Base-by-base conservation (phyloP, 2,329 filamentous ascomycete genomes). In the Diaporthe helianthi region DNA sequence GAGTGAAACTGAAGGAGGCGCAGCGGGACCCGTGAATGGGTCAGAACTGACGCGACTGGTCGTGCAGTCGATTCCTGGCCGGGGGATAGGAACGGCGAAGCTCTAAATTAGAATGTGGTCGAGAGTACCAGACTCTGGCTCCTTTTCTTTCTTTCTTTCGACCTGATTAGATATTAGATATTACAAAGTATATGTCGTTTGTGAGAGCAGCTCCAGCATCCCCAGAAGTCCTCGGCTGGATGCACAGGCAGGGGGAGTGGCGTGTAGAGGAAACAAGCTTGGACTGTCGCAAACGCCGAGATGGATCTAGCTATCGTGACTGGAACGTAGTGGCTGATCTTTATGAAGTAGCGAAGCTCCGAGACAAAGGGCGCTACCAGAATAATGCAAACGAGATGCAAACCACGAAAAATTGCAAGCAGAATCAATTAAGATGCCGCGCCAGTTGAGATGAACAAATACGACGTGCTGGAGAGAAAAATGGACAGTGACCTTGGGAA, bases 111-210 rank as follows among this genome's bases (percentile, higher is more conserved):
- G 4, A 36, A 26, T 44, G 38, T 60, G 72, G 69, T 69, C 69
- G 63, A 69, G 72, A 74, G 73, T 73, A 71, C 73, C 73, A 66
- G 74, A 75, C 73, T 72, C 74, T 63, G 69, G 73, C 72, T 67
- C 33, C 51, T 38, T 31, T 13, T 44, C 13, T 9, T n/a, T 19
- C 15, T 7, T 22, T 33, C 26, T 24, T 38, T 60, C 36, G 61
- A 53, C 65, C 26, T 52, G 71, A 76, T 76, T 75, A 74, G 61
- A 52, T 58, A 76, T 78, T 76, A 77, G 54, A 38, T 65, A 76
- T 77, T 77, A 77, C 67, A 26, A 19, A 41, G 67, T 72, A 70
- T 69, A 61, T 70, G 44, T 67, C 73, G 75, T 75, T 74, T 71
- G 71, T 53, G 68, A 29, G 51, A 29, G 65, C 67, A 69, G 51